Percentiles rank a stretch among this genome's conserved stretches.
Conservation (phyloP, 1,284 basidiomycete genomes). For the Heliocybe sulcata region DNA sequence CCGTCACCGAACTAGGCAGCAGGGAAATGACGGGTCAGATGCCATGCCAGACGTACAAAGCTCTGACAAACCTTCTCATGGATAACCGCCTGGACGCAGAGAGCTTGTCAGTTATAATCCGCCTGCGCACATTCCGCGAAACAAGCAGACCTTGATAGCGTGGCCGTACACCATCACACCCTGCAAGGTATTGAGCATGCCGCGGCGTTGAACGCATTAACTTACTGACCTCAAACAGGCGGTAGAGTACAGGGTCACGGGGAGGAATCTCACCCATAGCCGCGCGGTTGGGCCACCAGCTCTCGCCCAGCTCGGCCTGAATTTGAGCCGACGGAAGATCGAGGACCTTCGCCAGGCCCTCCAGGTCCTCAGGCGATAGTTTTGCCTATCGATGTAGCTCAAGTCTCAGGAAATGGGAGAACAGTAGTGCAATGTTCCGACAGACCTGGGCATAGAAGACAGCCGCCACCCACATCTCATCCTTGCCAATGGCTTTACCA, state of each 20-base stretch:
- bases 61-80: constrained; percentile 64
- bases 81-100: constrained; percentile 56
- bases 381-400: constrained; percentile 48
- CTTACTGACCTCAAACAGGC: constrained; percentile 68
- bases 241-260: constrained; percentile 78
- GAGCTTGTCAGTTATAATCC: constrained; percentile 2
- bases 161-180: constrained; percentile 77
- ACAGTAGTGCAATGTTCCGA: background rate
- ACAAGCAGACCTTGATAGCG: constrained; percentile 59
- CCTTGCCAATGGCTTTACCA: constrained; percentile 60
- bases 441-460: constrained; percentile 79
- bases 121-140: background rate
- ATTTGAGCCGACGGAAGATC: constrained; percentile 34
- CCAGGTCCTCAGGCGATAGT: constrained; percentile 52
- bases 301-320: constrained; percentile 45
- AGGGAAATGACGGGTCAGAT: background rate
- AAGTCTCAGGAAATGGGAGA: constrained; percentile 2
- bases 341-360: constrained; percentile 43
- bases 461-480: constrained; percentile 86
- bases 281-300: constrained; percentile 66
- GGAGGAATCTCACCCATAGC: constrained; percentile 64
- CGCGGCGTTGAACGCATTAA: background rate
- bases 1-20: constrained; percentile 76
- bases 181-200: constrained; percentile 23
- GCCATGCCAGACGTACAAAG: background rate